Evolutionary conservation across 306 rosid species (phyloP), one percentile per base, ranked within the genome.

Genomic region (Hylodesmum podocarpum): DNA sequence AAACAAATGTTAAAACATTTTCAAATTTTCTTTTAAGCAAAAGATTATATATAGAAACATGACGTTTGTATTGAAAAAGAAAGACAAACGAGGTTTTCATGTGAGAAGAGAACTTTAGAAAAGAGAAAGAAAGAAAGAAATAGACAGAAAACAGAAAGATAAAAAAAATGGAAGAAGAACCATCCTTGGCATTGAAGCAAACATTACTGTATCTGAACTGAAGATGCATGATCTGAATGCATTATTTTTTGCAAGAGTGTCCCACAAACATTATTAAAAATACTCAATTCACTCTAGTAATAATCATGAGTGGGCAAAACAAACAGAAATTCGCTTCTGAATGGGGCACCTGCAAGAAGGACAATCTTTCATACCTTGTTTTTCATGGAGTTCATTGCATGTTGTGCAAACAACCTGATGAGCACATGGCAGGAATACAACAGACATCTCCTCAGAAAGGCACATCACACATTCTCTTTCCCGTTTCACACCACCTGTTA

Each of bases 401-500:
- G 83, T 82, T 64, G 91, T 83, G 84, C 98, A 95, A 58, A 95
- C 97, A 74, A 95, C 97, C 80, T 92, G 98, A 73, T 95, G 97
- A 4, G 98, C 97, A 79, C 97, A 95, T 0, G 98, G 97, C 15
- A 92, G 91, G 72, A 95, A 95, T 15, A 94, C 93, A 21, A 94
- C 91, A 8, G 97, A 88, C 94, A 94, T 89, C 92, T 94, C 97
- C 87, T 94, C 97, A 0, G 97, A 88, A 15, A 95, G 92, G 78
- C 98, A 95, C 97, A 95, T 95, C 63, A 95, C 98, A 18, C 98
- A 95, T 70, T 95, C 97, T 80, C 95, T 80, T 53, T 95, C 98
- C 2, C 98, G 87, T 86, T 88, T 92, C 34, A 95, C 92, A 0
- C 89, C 90, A 4, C 95, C 97, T 0, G 59, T 73, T 71, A 80